Percentiles rank a stretch among this genome's conserved stretches.
These are phyloP conservation scores for Sarocladium kiliense DNA, from an alignment of 2,329 filamentous ascomycete genomes.

Conservation along the genomic window DNA sequence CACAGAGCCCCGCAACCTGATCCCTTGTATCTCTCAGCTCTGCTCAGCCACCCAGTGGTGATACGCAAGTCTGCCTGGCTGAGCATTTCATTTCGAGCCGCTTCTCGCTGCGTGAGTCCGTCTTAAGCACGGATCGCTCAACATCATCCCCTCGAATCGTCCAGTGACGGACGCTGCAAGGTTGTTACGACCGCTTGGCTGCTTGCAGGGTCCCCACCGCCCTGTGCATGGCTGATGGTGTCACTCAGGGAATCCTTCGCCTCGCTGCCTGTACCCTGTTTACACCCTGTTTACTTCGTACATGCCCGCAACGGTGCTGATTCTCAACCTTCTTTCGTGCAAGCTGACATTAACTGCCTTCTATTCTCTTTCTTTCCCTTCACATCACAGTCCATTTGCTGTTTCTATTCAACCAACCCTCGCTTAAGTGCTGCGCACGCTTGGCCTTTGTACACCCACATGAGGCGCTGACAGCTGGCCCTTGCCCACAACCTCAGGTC, in stretches of 20 bases:
- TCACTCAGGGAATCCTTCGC: background rate
- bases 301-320: background rate
- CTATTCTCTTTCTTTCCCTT: no score
- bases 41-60: background rate
- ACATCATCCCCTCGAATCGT: background rate
- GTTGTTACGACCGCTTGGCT: background rate
- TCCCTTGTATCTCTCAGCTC: background rate
- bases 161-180: background rate
- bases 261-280: background rate
- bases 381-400: no score
- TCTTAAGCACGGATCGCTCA: background rate
- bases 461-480: background rate
- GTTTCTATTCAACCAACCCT: background rate
- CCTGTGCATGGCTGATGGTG: background rate
- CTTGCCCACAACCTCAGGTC: background rate
- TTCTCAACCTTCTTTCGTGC: background rate
- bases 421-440: background rate
- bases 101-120: background rate
- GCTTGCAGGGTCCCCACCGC: background rate
- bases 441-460: no score
- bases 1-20: background rate
- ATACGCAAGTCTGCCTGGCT: slow-evolving; percentile 4
- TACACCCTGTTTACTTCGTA: background rate
- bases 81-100: slow-evolving; percentile 5
- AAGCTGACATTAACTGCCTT: no score